Percentiles rank a stretch among this genome's conserved stretches.
Conservation (phyloP, 306 rosid genomes). For the Vigna reflexopilosa region DNA sequence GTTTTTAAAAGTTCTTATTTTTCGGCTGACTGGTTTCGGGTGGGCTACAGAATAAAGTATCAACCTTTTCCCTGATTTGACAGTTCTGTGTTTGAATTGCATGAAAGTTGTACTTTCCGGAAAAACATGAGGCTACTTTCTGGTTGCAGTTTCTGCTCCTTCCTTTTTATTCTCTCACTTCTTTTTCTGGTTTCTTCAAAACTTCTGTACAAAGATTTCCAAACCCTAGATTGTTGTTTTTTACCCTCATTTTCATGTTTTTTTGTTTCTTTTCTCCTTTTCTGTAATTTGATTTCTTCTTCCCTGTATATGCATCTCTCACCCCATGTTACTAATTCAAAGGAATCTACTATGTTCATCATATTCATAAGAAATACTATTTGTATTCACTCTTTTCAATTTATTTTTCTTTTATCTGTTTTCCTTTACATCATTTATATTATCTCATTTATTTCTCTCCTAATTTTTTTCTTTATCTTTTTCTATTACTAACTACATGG, state of each 20-base stretch:
- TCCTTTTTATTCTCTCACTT: conserved; percentile 45
- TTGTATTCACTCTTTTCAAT: not conserved
- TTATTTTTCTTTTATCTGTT: not conserved
- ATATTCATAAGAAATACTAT: conserved; percentile 6
- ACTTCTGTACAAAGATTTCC: conserved; percentile 15
- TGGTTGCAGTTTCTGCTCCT: conserved; percentile 51
- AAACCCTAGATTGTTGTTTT: conserved; percentile 46
- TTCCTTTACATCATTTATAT: not conserved
- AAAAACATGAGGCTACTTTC: conserved; percentile 61
- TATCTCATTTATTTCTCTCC: not conserved
- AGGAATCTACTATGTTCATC: not conserved
- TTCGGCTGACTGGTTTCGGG: conserved; percentile 43
- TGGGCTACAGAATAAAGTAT: conserved; percentile 43
- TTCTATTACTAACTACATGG: not conserved
- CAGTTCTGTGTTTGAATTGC: conserved; percentile 54
- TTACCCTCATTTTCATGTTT: conserved; percentile 9
- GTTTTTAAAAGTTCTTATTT: conserved; percentile 24
- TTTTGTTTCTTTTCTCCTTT: conserved; percentile 24
- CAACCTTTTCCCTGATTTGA: conserved; percentile 62
- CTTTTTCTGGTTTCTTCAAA: conserved; percentile 32
- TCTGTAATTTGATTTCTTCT: conserved; percentile 15
- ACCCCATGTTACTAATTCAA: conserved; percentile 10
- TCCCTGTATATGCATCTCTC: conserved; percentile 26
- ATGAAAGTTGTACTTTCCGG: conserved; percentile 60
- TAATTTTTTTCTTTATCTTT: not conserved